Evolutionary conservation across 1,139 yeast species (phyloP), one percentile per base, ranked within the genome.

Genomic region (Saccharomyces hybrid): DNA sequence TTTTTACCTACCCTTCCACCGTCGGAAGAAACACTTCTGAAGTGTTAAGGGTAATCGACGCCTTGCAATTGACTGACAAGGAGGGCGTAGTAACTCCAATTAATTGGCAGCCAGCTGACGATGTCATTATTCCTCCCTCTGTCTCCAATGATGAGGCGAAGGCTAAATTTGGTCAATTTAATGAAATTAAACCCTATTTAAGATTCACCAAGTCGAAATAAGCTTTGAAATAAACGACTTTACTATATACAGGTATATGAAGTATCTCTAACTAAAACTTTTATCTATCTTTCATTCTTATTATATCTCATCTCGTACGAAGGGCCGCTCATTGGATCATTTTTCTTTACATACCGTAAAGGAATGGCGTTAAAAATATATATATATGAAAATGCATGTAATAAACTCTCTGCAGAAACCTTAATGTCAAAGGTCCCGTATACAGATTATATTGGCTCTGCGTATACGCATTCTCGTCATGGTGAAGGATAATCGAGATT

Each of bases 11-110:
- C 76, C 96, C 96, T 55, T 95, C 96, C 55, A 83, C 95, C 51
- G 85, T 88, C 58, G 96, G 96, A 70, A 84, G 96, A 78, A 89
- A 89, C 81, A 79, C 95, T 55, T 79, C 85, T 53, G 96, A 89
- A 74, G 89, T 89, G 51, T 78, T 89, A 71, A 84, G 96, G 74
- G 95, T 85, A 49, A 76, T 89, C 59, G 96, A 88, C 71, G 86
- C 96, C 52, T 77, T 89, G 70, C 96, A 89, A 76, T 75, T 82
- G 62, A 82, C 87, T 61, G 96, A 89, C 73, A 77, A 79, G 68
- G 77, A 82, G 73, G 89, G 95, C 63, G 79, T 88, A 62, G 93
- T 87, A 59, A 88, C 96, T 52, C 96, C 96, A 56, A 63, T 71
- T 53, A 66, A 77, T 72, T 79, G 83, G 83, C 76, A 76, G 57